Percentiles rank a stretch among this genome's conserved stretches.
Conservation (phyloP, 2,329 filamentous ascomycete species). For the Xylaria sp. region DNA sequence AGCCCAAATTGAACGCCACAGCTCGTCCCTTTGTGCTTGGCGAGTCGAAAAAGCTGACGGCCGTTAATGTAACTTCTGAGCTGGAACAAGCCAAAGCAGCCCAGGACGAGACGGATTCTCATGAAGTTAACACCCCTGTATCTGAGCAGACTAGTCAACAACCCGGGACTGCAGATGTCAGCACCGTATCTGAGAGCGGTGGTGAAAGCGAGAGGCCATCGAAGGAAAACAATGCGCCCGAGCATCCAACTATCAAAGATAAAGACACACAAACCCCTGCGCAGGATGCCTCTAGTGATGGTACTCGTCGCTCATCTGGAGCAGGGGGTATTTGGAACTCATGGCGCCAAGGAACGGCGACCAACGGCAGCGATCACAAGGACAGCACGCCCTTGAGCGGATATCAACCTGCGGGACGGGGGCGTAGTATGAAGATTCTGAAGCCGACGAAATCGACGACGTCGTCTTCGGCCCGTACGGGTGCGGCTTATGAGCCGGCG, state of each 20-base stretch:
- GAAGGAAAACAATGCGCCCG: slow-evolving; percentile 43
- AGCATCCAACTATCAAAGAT: slow-evolving; percentile 45
- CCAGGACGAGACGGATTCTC: slow-evolving; percentile 46
- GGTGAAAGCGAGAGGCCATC: slow-evolving; percentile 55
- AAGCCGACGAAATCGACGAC: slow-evolving; percentile 75
- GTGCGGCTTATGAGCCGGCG: slow-evolving; percentile 63
- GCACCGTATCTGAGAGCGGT: slow-evolving; percentile 56
- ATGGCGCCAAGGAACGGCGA: slow-evolving; percentile 69
- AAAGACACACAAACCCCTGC: slow-evolving; percentile 43
- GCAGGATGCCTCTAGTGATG: slow-evolving; percentile 42
- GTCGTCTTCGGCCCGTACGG: slow-evolving; percentile 61
- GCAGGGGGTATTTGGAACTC: slow-evolving; percentile 73
- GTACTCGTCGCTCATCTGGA: slow-evolving; percentile 47
- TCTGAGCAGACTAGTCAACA: slow-evolving; percentile 50
- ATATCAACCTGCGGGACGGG: slow-evolving; percentile 74
- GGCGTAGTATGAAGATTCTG: slow-evolving; percentile 88
- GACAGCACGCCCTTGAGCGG: slow-evolving; percentile 67
- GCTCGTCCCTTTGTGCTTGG: slow-evolving; percentile 58
- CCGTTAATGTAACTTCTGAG: slow-evolving; percentile 34
- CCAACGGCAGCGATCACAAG: slow-evolving; percentile 62
- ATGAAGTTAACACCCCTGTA: slow-evolving; percentile 53
- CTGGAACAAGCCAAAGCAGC: slow-evolving; percentile 43
- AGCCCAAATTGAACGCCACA: slow-evolving; percentile 65
- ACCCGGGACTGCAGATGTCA: slow-evolving; percentile 44
- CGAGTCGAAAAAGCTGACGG: slow-evolving; percentile 47